phyloP scores from a whole-genome alignment of 116 monocot species.

The Papilionanthe hybrid region DNA sequence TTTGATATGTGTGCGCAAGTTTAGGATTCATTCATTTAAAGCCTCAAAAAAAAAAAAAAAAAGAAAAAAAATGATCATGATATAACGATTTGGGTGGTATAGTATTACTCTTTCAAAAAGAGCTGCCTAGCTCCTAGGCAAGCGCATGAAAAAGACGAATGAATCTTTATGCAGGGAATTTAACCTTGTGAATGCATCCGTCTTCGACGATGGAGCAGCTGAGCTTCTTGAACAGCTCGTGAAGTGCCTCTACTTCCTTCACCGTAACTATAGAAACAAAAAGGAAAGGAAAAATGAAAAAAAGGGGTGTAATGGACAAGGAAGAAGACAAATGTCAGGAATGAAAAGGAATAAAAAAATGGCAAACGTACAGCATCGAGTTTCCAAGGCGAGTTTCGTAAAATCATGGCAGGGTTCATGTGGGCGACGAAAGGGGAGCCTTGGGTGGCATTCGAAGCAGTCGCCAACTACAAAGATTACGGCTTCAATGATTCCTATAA shows the following conservation, averaged over 20 bases:
- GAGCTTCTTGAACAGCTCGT: constrained; percentile 76
- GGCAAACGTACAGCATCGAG: neutral
- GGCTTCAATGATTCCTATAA: neutral
- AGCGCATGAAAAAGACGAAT: neutral
- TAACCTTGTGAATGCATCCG: constrained; percentile 72
- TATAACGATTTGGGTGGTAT: too few species aligned
- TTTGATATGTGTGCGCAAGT: too few species aligned
- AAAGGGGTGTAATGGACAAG: neutral
- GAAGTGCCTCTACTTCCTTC: constrained; percentile 74
- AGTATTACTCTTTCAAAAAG: too few species aligned
- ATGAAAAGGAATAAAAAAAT: neutral
- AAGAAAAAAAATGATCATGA: too few species aligned
- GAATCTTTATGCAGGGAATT: neutral
- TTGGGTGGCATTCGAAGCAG: neutral
- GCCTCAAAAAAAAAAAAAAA: too few species aligned
- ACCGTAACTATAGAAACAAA: constrained; percentile 35
- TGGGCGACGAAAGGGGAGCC: neutral
- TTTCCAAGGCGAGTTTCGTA: neutral
- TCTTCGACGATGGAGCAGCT: constrained; percentile 71
- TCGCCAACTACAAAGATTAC: neutral
- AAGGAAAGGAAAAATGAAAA: too few species aligned
- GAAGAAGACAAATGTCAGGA: neutral
- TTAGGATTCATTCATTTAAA: too few species aligned
- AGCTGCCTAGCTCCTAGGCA: too few species aligned
- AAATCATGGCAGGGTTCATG: neutral